Conservation (phyloP, 2,329 filamentous ascomycete species). For the Lecanicillium sp. region DNA sequence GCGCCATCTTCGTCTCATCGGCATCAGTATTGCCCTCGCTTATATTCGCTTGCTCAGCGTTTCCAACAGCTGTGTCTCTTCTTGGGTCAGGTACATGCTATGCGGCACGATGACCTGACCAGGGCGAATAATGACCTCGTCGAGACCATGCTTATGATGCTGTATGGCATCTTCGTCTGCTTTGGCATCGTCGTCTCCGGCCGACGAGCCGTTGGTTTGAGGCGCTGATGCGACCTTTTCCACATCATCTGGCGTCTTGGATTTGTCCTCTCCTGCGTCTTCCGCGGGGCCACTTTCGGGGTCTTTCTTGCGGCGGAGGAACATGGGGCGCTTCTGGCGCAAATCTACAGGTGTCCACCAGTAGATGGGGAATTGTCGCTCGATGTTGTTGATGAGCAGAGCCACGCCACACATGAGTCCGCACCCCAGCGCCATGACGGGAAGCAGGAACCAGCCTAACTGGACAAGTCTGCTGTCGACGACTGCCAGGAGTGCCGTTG, state of each 20-base stretch:
- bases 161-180: constrained; percentile 10
- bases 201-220: not conserved
- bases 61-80: constrained; percentile 27
- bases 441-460: constrained; percentile 62
- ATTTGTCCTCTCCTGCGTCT: not conserved
- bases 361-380: constrained; percentile 57
- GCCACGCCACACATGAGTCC: constrained; percentile 54
- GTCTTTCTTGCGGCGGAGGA: constrained; percentile 7
- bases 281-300: not conserved
- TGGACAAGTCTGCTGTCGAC: constrained; percentile 42
- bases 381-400: constrained; percentile 60
- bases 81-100: constrained; percentile 26
- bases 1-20: too few species aligned
- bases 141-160: constrained; percentile 9
- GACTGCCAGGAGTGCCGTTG: constrained; percentile 62
- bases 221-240: not conserved
- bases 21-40: not conserved
- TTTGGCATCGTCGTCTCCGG: constrained; percentile 4
- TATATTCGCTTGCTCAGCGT: constrained; percentile 25
- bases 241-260: too few species aligned
- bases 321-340: constrained; percentile 3
- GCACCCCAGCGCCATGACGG: constrained; percentile 52
- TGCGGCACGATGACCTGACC: constrained; percentile 26
- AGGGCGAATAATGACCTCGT: constrained; percentile 25
- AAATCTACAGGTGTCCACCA: constrained; percentile 53